Percentiles rank a stretch among this genome's conserved stretches.
These are phyloP conservation scores for Penicillium sp. DNA, from an alignment of 2,329 filamentous ascomycete genomes.

Conservation along the genomic window DNA sequence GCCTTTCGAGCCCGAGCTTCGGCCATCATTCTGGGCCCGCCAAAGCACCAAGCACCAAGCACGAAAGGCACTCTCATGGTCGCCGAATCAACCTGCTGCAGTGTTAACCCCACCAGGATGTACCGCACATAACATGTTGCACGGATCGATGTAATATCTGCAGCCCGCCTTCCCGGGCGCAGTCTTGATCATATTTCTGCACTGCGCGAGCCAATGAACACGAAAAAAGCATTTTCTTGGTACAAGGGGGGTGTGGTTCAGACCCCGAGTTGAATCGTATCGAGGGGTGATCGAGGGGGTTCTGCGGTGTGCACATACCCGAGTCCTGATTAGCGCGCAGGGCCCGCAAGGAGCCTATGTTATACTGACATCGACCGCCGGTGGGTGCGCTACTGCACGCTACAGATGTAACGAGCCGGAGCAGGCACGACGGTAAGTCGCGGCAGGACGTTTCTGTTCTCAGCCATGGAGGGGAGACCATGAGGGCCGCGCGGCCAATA, in stretches of 20 bases:
- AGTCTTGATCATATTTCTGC: background rate
- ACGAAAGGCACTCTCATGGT: background rate
- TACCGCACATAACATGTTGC: background rate
- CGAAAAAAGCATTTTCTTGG: background rate
- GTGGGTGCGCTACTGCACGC: conserved; percentile 4
- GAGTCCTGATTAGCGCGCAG: conserved; percentile 1
- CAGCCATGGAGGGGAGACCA: background rate
- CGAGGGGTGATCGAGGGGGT: background rate
- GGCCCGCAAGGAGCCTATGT: conserved; percentile 5
- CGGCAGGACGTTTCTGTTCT: background rate
- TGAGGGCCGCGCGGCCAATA: background rate
- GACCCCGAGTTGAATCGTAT: background rate
- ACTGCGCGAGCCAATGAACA: background rate
- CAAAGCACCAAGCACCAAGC: background rate
- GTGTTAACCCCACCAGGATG: conserved; percentile 17
- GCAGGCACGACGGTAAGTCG: background rate
- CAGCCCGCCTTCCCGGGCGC: background rate
- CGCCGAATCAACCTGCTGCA: conserved; percentile 1
- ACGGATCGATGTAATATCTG: background rate
- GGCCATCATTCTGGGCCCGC: background rate
- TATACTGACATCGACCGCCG: background rate
- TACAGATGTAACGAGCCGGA: background rate
- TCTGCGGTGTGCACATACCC: background rate
- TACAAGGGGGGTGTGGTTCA: background rate
- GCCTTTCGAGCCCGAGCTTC: background rate